Percentiles rank a stretch among this genome's conserved stretches.
phyloP scores from a whole-genome alignment of 1,139 yeast species.

The Hemisphaericaspora subhashii region DNA sequence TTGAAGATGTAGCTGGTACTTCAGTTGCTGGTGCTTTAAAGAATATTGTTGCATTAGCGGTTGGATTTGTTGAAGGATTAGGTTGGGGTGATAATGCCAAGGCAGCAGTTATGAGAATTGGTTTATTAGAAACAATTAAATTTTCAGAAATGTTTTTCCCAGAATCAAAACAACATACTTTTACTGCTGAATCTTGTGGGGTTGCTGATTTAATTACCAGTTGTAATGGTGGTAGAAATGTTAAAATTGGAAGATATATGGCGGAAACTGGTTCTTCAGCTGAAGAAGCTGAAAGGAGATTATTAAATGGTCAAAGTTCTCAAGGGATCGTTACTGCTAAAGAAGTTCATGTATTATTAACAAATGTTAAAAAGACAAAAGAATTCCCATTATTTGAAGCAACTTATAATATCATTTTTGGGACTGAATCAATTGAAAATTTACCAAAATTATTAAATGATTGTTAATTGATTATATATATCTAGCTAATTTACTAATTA shows the following conservation, averaged over 20 bases:
- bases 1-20: conserved; percentile 90
- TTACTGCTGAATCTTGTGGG: conserved; percentile 91
- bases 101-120: conserved; percentile 94
- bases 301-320: conserved; percentile 90
- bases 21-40: conserved; percentile 94
- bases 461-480: conserved; percentile 46
- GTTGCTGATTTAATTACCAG: conserved; percentile 96
- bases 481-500: too few species aligned
- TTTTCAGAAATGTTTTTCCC: conserved; percentile 46
- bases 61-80: conserved; percentile 92
- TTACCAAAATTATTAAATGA: conserved; percentile 63
- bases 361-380: conserved; percentile 53
- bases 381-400: conserved; percentile 90
- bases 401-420: conserved; percentile 79
- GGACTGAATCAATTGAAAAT: conserved; percentile 61
- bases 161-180: conserved; percentile 71
- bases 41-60: conserved; percentile 89
- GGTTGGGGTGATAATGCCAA: conserved; percentile 99
- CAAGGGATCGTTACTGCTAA: conserved; percentile 88
- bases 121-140: conserved; percentile 77
- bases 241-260: conserved; percentile 80
- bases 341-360: conserved; percentile 85
- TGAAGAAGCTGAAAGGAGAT: conserved; percentile 73
- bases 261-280: conserved; percentile 70
- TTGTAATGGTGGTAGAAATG: conserved; percentile 95